Conservation (phyloP, 176 grass and related monocot species). For the Zizania latifolia region DNA sequence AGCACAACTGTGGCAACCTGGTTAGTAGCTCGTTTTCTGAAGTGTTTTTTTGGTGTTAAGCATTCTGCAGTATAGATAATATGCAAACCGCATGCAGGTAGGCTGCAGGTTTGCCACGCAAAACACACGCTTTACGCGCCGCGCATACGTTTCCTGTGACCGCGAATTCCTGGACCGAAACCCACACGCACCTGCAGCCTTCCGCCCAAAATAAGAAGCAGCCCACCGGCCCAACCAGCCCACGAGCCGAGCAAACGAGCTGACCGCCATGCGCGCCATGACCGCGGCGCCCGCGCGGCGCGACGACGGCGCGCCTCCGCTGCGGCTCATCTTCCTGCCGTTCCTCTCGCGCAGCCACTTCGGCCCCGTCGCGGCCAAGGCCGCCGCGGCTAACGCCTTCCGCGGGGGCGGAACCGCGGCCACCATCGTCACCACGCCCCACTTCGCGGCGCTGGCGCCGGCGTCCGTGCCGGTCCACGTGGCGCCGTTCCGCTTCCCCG, state of each 20-base stretch:
- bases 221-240: neutral
- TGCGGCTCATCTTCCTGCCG: slow-evolving; percentile 37
- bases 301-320: neutral
- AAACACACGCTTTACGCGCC: neutral
- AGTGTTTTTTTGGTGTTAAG: too few species aligned
- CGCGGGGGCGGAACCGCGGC: neutral
- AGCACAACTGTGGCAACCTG: too few species aligned
- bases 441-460: slow-evolving; percentile 25
- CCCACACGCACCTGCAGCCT: neutral
- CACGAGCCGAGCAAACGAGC: neutral
- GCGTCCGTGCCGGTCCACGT: neutral
- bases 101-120: neutral
- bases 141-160: neutral
- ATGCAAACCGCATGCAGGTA: too few species aligned
- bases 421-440: slow-evolving; percentile 27
- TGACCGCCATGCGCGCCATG: neutral
- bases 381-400: neutral
- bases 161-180: neutral
- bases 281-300: neutral
- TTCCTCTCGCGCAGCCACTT: slow-evolving; percentile 53
- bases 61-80: too few species aligned
- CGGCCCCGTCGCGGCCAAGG: slow-evolving; percentile 11
- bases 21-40: too few species aligned
- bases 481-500: slow-evolving; percentile 12
- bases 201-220: neutral